These are phyloP conservation scores for Flaveria sonorensis DNA, from an alignment of 129 eudicot genomes.

Conservation along the genomic window DNA sequence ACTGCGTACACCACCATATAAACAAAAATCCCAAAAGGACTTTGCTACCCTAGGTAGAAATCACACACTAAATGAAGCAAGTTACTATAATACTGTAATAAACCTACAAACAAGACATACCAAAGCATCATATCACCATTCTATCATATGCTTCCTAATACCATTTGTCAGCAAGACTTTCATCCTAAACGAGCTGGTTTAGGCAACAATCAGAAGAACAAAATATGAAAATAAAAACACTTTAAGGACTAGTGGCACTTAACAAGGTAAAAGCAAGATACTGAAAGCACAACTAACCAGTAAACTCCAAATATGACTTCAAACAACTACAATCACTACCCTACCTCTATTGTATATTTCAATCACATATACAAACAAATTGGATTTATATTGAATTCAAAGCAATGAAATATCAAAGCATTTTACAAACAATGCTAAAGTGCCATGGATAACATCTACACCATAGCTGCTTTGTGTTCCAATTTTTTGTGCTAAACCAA, in stretches of 20 bases:
- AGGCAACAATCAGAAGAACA: not conserved
- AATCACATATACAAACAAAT: not conserved
- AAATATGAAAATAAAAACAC: not conserved
- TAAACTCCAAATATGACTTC: not conserved
- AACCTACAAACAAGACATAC: not conserved
- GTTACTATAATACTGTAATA: not conserved
- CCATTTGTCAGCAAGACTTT: not conserved
- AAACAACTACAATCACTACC: not conserved
- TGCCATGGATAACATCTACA: not conserved
- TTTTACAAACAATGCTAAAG: not conserved
- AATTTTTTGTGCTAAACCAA: slow-evolving; percentile 9
- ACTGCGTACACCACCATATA: not conserved
- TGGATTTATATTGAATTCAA: not conserved
- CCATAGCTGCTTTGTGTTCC: not conserved
- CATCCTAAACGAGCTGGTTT: not conserved
- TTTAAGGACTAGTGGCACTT: not conserved
- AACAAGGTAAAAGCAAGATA: not conserved
- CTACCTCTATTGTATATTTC: not conserved
- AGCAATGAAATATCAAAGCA: not conserved
- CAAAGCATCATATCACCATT: not conserved
- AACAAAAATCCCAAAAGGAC: not conserved
- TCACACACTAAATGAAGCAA: not conserved
- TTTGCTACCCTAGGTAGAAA: not conserved
- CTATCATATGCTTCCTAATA: slow-evolving; percentile 9
- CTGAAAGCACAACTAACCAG: not conserved